Percentiles rank a stretch among this genome's conserved stretches.
These are phyloP conservation scores for Podila horticola DNA, from an alignment of 192 early-diverging fungal species.

Conservation along the genomic window DNA sequence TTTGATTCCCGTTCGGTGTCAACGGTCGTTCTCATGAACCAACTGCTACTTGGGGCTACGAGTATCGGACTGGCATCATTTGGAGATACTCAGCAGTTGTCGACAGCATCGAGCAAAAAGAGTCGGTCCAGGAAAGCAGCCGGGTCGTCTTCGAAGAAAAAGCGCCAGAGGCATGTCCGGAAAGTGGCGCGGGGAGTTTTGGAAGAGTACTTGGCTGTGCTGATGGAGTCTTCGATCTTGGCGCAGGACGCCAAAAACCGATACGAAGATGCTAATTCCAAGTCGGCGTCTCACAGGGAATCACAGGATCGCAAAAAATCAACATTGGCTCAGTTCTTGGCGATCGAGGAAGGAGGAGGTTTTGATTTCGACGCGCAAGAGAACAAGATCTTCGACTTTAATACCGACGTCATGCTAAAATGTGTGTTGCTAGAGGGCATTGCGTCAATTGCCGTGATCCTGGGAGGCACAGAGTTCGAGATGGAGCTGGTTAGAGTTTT, in stretches of 20 bases:
- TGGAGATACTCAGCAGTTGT: not conserved
- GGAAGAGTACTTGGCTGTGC: slow-evolving; percentile 30
- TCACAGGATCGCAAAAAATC: slow-evolving; percentile 13
- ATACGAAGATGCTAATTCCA: not conserved
- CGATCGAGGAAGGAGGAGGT: slow-evolving; percentile 15
- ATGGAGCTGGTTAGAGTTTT: slow-evolving; percentile 55
- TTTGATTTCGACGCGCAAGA: slow-evolving; percentile 5
- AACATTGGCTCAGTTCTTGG: slow-evolving; percentile 8
- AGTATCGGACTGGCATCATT: slow-evolving; percentile 14
- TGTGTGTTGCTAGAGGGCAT: slow-evolving; percentile 41
- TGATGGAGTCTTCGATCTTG: slow-evolving; percentile 29
- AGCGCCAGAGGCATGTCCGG: slow-evolving; percentile 19
- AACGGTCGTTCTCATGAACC: slow-evolving; percentile 25
- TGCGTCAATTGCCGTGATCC: slow-evolving; percentile 34
- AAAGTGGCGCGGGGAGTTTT: slow-evolving; percentile 25
- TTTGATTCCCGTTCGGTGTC: slow-evolving; percentile 24
- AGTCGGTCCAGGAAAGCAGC: not conserved
- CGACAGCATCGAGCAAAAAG: not conserved
- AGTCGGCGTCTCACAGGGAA: not conserved
- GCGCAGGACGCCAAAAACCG: slow-evolving; percentile 10
- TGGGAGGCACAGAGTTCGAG: slow-evolving; percentile 36
- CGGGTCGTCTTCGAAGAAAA: not conserved
- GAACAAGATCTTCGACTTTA: slow-evolving; percentile 22
- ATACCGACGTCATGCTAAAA: slow-evolving; percentile 26
- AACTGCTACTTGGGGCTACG: slow-evolving; percentile 28